Percentiles rank a stretch among this genome's conserved stretches.
phyloP scores from a whole-genome alignment of 805 yeast species.

The Saturnispora hagleri region DNA sequence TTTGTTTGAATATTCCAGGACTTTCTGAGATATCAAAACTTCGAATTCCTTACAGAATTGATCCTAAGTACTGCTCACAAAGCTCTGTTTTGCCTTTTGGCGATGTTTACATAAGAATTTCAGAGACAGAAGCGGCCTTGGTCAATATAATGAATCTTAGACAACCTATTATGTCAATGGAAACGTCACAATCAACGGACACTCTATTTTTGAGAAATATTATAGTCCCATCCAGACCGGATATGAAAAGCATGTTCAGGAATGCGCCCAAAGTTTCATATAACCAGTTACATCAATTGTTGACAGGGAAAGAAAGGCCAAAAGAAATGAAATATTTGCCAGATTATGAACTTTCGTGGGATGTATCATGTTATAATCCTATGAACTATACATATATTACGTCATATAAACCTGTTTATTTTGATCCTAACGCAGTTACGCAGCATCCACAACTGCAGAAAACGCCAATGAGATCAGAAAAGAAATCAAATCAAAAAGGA shows the following conservation, averaged over 20 bases:
- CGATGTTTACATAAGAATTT: constrained; percentile 48
- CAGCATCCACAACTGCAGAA: constrained; percentile 21
- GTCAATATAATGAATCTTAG: constrained; percentile 42
- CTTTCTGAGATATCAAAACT: constrained; percentile 47
- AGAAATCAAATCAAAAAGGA: constrained; percentile 7
- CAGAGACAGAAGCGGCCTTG: constrained; percentile 44
- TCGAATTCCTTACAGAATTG: constrained; percentile 35
- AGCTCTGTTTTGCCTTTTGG: constrained; percentile 38
- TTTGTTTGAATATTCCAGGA: constrained; percentile 46
- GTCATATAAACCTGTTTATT: constrained; percentile 23
- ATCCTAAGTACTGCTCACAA: constrained; percentile 32
- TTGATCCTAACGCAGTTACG: constrained; percentile 26
- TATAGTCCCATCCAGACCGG: constrained; percentile 70
- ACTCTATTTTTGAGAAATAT: constrained; percentile 60
- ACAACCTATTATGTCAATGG: constrained; percentile 21
- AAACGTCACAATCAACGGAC: constrained; percentile 33
- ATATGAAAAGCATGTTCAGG: constrained; percentile 75
- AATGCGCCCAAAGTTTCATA: constrained; percentile 57
- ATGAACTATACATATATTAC: constrained; percentile 24
- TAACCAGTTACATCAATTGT: constrained; percentile 52
- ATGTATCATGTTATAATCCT: constrained; percentile 31
- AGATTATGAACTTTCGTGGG: constrained; percentile 52
- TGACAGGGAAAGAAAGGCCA: constrained; percentile 71
- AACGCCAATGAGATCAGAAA: constrained; percentile 12
- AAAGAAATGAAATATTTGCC: constrained; percentile 25